phyloP scores from a whole-genome alignment of 768 basidiomycete genomes.

The Mycena chlorophos region DNA sequence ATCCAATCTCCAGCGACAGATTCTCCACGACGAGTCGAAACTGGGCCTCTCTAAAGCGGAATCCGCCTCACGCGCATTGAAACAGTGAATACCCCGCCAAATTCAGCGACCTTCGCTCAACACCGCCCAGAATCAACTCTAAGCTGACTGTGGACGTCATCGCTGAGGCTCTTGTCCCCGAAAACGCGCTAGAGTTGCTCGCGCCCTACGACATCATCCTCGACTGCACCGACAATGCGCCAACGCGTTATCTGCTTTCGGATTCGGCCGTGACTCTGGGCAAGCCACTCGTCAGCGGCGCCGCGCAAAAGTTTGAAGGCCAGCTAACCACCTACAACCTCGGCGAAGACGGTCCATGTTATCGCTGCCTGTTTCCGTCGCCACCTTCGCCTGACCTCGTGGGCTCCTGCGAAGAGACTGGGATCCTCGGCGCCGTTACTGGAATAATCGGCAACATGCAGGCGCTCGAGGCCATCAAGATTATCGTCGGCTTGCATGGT shows the following conservation, averaged over 20 bases:
- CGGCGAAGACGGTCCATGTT: slow-evolving; percentile 77
- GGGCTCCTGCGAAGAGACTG: slow-evolving; percentile 85
- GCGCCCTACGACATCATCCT: slow-evolving; percentile 71
- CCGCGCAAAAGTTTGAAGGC: slow-evolving; percentile 84
- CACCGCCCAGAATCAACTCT: slow-evolving; percentile 67
- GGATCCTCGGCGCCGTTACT: slow-evolving; percentile 85
- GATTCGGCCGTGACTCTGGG: slow-evolving; percentile 74
- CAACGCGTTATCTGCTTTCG: slow-evolving; percentile 90
- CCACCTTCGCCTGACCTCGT: slow-evolving; percentile 63
- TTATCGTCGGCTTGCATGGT: slow-evolving; percentile 71
- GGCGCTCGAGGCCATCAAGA: slow-evolving; percentile 85
- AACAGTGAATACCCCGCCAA: slow-evolving; percentile 44
- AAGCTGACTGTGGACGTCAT: slow-evolving; percentile 58
- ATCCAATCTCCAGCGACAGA: slow-evolving; percentile 90
- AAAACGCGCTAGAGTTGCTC: slow-evolving; percentile 67
- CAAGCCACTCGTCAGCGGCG: slow-evolving; percentile 90
- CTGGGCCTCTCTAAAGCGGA: slow-evolving; percentile 80
- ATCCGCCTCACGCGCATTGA: slow-evolving; percentile 73
- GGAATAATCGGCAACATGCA: slow-evolving; percentile 89
- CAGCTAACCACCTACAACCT: slow-evolving; percentile 79
- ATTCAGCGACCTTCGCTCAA: background rate
- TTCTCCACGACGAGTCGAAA: slow-evolving; percentile 77
- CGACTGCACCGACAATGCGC: slow-evolving; percentile 93
- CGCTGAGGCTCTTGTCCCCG: slow-evolving; percentile 50
- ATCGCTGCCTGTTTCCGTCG: slow-evolving; percentile 88